A percentile compares a stretch with the other conserved stretches of the same genome.
phyloP scores from a whole-genome alignment of 305 asterid genomes.

The Solanum hybrid region DNA sequence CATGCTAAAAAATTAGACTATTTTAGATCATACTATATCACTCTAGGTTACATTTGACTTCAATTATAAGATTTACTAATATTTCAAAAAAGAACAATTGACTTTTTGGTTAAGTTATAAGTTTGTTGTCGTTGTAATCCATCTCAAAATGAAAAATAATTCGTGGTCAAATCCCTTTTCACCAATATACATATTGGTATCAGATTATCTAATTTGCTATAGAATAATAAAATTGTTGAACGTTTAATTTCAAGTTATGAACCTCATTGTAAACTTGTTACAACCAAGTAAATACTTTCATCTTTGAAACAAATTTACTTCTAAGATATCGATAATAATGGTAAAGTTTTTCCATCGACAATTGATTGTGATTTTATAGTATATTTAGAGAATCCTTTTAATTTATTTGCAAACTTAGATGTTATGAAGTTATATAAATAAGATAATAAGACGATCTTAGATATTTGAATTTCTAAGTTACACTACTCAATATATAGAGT shows the following conservation, averaged over 20 bases:
- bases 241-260: background rate
- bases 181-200: background rate
- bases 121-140: background rate
- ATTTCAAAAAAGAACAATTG: background rate
- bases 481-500: background rate
- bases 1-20: background rate
- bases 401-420: background rate
- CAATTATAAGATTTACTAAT: background rate
- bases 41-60: background rate
- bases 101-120: background rate
- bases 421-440: background rate
- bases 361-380: background rate
- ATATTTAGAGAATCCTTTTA: background rate
- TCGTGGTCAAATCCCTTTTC: background rate
- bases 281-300: background rate
- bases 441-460: background rate
- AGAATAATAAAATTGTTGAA: background rate
- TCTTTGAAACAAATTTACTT: background rate
- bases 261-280: background rate
- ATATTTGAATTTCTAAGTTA: background rate
- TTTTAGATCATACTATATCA: background rate
- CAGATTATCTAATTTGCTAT: background rate
- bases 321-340: background rate
- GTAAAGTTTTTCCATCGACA: background rate
- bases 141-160: background rate